Percentiles rank a stretch among this genome's conserved stretches.
These are phyloP conservation scores for Trypanosoma rangeli DNA, from an alignment of 208 protist species.

Conservation along the genomic window DNA sequence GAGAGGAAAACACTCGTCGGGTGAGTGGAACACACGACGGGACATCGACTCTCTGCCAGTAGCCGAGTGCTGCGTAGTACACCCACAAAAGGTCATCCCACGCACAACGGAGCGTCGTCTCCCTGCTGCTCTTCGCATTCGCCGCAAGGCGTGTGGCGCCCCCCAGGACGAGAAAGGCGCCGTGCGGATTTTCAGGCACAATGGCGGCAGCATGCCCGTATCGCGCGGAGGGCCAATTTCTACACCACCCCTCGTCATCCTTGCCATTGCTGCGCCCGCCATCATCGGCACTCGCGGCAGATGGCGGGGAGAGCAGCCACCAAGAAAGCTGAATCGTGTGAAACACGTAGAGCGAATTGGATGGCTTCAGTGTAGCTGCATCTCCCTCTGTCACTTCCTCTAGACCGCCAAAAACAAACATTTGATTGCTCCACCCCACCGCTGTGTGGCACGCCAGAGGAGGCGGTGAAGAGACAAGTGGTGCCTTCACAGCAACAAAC, in stretches of 20 bases:
- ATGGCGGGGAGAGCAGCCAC: conserved; percentile 21
- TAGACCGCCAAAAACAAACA: conserved; percentile 55
- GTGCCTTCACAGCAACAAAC: background rate
- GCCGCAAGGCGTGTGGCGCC: conserved; percentile 22
- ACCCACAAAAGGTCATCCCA: conserved; percentile 61
- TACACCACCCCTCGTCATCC: background rate
- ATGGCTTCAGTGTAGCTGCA: conserved; percentile 19
- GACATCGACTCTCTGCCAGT: conserved; percentile 47
- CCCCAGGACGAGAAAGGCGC: conserved; percentile 27
- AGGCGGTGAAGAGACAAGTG: conserved; percentile 18
- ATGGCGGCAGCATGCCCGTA: conserved; percentile 49
- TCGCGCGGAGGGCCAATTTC: conserved; percentile 49
- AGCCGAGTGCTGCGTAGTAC: conserved; percentile 30
- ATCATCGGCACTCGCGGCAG: background rate
- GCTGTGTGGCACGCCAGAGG: conserved; percentile 55
- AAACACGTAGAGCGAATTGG: conserved; percentile 41
- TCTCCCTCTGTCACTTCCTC: background rate
- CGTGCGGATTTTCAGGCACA: conserved; percentile 32
- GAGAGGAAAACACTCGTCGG: conserved; percentile 37
- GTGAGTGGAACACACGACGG: conserved; percentile 30
- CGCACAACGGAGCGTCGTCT: conserved; percentile 21
- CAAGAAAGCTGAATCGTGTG: conserved; percentile 39
- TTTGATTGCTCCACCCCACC: conserved; percentile 32
- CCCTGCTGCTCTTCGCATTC: background rate
- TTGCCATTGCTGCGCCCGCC: background rate